Percentiles rank a stretch among this genome's conserved stretches.
Evolutionary conservation across 176 grass and related monocot genomes (phyloP).

Genomic region (Tuctoria greenei): DNA sequence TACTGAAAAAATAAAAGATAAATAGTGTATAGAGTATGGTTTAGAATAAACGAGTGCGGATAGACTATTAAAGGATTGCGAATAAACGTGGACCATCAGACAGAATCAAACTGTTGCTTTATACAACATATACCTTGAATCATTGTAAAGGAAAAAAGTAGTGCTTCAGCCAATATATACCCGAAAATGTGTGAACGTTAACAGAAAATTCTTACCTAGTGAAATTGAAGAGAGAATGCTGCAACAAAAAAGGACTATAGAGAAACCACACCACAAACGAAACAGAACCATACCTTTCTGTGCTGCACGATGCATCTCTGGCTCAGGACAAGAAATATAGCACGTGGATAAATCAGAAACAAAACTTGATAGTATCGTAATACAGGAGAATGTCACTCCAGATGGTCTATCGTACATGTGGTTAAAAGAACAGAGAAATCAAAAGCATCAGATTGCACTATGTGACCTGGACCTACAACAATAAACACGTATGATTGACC

Average conservation of each 20-base stretch:
- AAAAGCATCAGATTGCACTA: constrained; percentile 56
- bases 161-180: not conserved
- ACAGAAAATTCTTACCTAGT: not conserved
- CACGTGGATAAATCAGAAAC: constrained; percentile 28
- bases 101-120: not conserved
- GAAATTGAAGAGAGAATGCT: not conserved
- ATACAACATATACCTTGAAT: not conserved
- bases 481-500: constrained; percentile 45
- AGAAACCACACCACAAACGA: not conserved
- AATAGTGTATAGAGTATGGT: too few species aligned
- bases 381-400: constrained; percentile 45
- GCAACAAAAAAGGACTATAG: not conserved
- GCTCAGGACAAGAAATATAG: constrained; percentile 23
- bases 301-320: not conserved
- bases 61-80: not conserved
- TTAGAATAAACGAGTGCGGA: too few species aligned
- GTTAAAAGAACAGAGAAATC: constrained; percentile 55
- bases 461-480: constrained; percentile 54
- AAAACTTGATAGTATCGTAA: constrained; percentile 54
- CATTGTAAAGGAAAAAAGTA: too few species aligned
- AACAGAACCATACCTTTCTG: not conserved
- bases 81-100: not conserved
- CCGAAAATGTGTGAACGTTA: not conserved
- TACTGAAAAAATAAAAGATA: too few species aligned
- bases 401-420: constrained; percentile 74